A percentile compares a stretch with the other conserved stretches of the same genome.
phyloP scores from a whole-genome alignment of 2,329 filamentous ascomycete species.

The Aureobasidium uvarum region DNA sequence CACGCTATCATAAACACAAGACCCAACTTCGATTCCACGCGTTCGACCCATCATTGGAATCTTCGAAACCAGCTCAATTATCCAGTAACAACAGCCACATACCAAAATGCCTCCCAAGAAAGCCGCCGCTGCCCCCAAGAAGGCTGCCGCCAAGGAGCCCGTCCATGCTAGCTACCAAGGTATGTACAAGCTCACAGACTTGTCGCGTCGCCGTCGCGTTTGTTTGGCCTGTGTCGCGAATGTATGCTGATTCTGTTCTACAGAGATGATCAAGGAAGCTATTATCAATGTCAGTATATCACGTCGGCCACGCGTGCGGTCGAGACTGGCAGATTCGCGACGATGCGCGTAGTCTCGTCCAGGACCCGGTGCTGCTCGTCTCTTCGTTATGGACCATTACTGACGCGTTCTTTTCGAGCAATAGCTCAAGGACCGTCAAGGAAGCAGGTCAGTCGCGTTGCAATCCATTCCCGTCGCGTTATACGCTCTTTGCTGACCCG shows the following conservation, averaged over 20 bases:
- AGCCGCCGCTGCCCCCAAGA: conserved; percentile 54
- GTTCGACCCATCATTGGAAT: conserved; percentile 38
- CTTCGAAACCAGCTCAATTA: conserved; percentile 36
- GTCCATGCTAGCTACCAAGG: conserved; percentile 66
- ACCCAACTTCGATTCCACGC: conserved; percentile 25
- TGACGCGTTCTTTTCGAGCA: conserved; percentile 49
- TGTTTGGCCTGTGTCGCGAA: conserved; percentile 47
- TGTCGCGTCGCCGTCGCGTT: conserved; percentile 46
- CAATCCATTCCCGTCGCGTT: conserved; percentile 34
- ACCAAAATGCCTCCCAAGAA: conserved; percentile 66
- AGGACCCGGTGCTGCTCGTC: neutral
- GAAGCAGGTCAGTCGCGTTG: conserved; percentile 60
- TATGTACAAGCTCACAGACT: conserved; percentile 41
- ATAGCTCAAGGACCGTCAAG: conserved; percentile 68
- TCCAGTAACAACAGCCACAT: conserved; percentile 31
- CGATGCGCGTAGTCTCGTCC: neutral
- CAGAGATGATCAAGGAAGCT: conserved; percentile 72
- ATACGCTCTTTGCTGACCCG: conserved; percentile 37
- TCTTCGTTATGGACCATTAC: conserved; percentile 33
- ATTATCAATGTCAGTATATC: conserved; percentile 65
- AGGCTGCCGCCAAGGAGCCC: conserved; percentile 53
- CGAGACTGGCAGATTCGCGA: conserved; percentile 7
- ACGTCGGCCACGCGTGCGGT: conserved; percentile 28
- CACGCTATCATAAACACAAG: conserved; percentile 20
- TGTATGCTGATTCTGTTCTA: conserved; percentile 52